Conservation (phyloP, 2,329 filamentous ascomycete species). For the Epichloe sibirici region DNA sequence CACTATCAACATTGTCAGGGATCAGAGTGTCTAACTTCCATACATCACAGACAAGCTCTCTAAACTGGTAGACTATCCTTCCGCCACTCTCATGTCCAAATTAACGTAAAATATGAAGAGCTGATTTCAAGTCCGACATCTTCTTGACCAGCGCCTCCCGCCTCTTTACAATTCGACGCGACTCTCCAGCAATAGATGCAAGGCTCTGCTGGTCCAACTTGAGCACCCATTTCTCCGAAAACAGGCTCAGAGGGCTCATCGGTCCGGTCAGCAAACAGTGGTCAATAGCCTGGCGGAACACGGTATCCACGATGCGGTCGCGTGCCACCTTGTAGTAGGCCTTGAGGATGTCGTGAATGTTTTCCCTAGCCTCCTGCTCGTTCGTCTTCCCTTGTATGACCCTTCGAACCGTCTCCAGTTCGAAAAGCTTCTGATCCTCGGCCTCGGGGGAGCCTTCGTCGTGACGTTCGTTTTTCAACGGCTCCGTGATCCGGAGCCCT, state of each 20-base stretch:
- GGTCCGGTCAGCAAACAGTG: slow-evolving; percentile 3
- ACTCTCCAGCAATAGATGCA: not conserved
- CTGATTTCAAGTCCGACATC: slow-evolving; percentile 1
- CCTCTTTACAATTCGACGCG: not conserved
- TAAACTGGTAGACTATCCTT: not conserved
- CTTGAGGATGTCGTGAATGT: slow-evolving; percentile 47
- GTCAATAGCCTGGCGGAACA: slow-evolving; percentile 41
- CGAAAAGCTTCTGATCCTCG: not conserved
- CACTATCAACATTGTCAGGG: too few relatives aligned
- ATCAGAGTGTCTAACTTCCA: too few relatives aligned
- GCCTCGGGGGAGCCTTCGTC: not conserved
- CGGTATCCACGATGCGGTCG: slow-evolving; percentile 49
- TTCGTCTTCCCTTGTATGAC: slow-evolving; percentile 14
- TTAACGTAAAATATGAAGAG: slow-evolving; percentile 4
- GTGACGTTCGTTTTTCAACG: not conserved
- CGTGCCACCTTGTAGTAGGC: slow-evolving; percentile 50
- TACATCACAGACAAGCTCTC: too few relatives aligned
- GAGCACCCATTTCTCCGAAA: slow-evolving; percentile 3
- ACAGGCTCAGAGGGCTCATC: slow-evolving; percentile 1
- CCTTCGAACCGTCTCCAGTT: not conserved
- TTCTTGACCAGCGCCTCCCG: slow-evolving; percentile 4
- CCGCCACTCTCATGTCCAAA: not conserved
- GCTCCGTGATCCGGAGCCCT: slow-evolving; percentile 1
- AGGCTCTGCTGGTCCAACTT: not conserved
- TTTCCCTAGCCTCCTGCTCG: slow-evolving; percentile 27